Base-by-base conservation (phyloP, 1,139 yeast genomes). In the Candida sanyaensis region DNA sequence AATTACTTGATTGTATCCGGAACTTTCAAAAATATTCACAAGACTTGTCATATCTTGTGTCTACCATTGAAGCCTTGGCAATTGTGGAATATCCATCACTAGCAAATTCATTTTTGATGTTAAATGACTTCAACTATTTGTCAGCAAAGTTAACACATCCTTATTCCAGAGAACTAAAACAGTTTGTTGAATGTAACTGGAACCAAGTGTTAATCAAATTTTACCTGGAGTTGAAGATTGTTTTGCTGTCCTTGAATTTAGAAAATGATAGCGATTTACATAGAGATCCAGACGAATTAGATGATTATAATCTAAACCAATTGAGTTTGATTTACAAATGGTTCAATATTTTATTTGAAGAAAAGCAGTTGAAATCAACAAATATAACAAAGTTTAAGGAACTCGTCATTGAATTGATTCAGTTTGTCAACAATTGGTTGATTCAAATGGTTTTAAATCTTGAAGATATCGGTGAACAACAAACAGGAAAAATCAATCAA, bases 401-500 rank as follows among this genome's bases (percentile, higher is more conserved):
- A 28, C 51, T 71, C 32, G 50, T 72, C 9, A 47, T 59, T 7
- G 63, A 62, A 30, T 53, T 65, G 41, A 61, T 73, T 31, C 69
- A 70, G 26, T 66, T 66, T 49, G 58, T 66, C 37, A 67, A 67
- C 51, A 62, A 58, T 43, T 65, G 71, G 63, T 47, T 71, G 10
- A 58, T 66, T 8, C 60, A 65, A 27, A 52, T 64, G 11, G 62
- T 74, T 4, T 45, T 70, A 11, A 50, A 59, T 5, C 54, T 65
- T 31, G 55, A 56, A 7, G 78, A 73, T 46, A 73, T 75, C 31
- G 65, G 75, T 5, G 79, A 74, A 52, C 56, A 54, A 24, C 77
- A 66, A 46, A 68, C 75, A 3, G 60, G 57, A 7, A 67, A 63
- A 48, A 59, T 72, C 21, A 61, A 69, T 2, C 57, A 60, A 6